Percentiles rank a stretch among this genome's conserved stretches.
Conservation (phyloP, 2,329 filamentous ascomycete species). For the Penicillium nordicum region DNA sequence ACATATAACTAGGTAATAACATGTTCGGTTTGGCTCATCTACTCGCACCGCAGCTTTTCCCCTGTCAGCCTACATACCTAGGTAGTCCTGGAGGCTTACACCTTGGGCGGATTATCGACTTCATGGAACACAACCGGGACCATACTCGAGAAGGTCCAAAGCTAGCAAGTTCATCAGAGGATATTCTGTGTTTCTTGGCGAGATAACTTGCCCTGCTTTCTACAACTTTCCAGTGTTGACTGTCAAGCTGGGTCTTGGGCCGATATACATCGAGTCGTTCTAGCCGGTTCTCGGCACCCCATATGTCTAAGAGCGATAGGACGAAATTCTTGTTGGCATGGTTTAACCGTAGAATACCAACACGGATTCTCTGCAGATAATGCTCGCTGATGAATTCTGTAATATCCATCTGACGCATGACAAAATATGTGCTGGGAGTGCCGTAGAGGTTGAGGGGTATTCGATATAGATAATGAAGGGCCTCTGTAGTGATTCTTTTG, state of each 20-base stretch:
- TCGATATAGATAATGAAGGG: not conserved
- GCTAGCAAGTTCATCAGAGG: not conserved
- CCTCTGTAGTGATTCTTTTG: not conserved
- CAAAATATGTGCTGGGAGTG: not conserved
- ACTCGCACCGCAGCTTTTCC: not conserved
- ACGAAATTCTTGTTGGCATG: not conserved
- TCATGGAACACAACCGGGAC: not conserved
- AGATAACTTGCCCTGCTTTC: not conserved
- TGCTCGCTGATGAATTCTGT: not conserved
- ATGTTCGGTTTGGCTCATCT: not conserved
- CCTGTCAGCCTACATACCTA: not conserved
- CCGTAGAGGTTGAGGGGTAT: not conserved
- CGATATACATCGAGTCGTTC: not conserved
- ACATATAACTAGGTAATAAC: not conserved
- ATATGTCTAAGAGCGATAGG: not conserved
- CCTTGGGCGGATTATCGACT: not conserved
- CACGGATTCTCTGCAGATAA: not conserved
- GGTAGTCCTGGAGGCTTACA: not conserved
- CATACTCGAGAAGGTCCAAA: not conserved
- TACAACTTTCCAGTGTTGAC: not conserved
- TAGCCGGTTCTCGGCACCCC: not conserved
- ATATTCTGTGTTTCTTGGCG: not conserved
- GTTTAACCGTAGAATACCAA: not conserved
- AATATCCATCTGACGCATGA: not conserved
- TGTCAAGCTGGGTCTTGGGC: not conserved